phyloP scores from a whole-genome alignment of 2,329 filamentous ascomycete genomes.

The Fusarium sp. region DNA sequence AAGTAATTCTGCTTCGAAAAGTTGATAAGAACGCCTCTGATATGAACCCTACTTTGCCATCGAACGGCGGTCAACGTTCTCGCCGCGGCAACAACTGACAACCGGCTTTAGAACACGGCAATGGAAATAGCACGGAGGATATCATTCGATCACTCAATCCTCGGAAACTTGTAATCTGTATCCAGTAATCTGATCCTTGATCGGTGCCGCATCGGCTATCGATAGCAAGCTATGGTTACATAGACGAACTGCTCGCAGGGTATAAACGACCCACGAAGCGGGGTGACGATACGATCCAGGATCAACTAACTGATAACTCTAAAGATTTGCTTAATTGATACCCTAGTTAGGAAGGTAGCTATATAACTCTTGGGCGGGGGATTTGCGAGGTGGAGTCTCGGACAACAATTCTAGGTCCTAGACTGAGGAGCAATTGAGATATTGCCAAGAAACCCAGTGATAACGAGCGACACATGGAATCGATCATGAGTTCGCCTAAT shows the following conservation, averaged over 20 bases:
- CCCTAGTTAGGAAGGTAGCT: constrained; percentile 28
- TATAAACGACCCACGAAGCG: constrained; percentile 4
- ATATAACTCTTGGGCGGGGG: background rate
- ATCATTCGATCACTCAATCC: background rate
- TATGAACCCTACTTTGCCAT: too few relatives aligned
- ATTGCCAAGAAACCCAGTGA: background rate
- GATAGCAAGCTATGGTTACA: background rate
- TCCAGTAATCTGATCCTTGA: background rate
- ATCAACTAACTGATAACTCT: constrained; percentile 12
- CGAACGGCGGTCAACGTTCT: background rate
- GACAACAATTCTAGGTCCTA: constrained; percentile 28
- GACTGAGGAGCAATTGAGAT: background rate
- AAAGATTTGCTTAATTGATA: constrained; percentile 22
- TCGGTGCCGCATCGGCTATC: background rate
- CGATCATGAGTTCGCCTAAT: background rate
- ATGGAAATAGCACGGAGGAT: too few relatives aligned
- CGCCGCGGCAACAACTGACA: background rate
- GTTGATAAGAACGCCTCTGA: background rate
- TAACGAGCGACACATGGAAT: background rate
- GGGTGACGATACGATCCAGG: constrained; percentile 5
- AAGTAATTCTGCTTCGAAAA: background rate
- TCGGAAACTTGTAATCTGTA: background rate
- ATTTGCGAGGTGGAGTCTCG: constrained; percentile 20
- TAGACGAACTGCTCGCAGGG: background rate
- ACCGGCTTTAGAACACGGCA: background rate